These are phyloP conservation scores for Cryptosporidium tyzzeri DNA, from an alignment of 169 alveolate genomes.

Conservation along the genomic window DNA sequence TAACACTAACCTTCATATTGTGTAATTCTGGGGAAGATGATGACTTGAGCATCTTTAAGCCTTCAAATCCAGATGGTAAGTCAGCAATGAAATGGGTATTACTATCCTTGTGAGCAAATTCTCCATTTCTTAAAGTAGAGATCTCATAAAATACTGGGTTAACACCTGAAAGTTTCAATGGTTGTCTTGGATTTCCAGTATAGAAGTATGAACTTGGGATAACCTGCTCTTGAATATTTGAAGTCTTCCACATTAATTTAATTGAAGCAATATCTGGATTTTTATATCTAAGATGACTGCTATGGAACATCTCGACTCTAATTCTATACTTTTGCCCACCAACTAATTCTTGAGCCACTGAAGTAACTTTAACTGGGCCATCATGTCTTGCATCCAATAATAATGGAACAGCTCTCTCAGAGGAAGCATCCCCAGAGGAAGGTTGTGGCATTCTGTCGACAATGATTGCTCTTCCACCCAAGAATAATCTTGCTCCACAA, in stretches of 20 bases:
- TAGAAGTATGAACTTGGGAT: slow-evolving; percentile 85
- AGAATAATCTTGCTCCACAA: slow-evolving; percentile 87
- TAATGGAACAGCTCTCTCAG: slow-evolving; percentile 79
- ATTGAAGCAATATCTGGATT: slow-evolving; percentile 81
- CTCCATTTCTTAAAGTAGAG: slow-evolving; percentile 88
- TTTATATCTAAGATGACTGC: slow-evolving; percentile 84
- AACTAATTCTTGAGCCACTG: slow-evolving; percentile 84
- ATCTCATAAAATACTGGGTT: slow-evolving; percentile 86
- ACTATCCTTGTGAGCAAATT: slow-evolving; percentile 85
- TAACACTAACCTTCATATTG: slow-evolving; percentile 77
- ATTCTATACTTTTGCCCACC: slow-evolving; percentile 88
- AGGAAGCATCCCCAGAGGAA: slow-evolving; percentile 80
- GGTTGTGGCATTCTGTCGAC: slow-evolving; percentile 88
- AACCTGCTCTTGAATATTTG: slow-evolving; percentile 82
- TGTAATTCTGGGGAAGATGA: slow-evolving; percentile 46
- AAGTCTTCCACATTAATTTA: slow-evolving; percentile 86
- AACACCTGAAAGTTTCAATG: slow-evolving; percentile 86
- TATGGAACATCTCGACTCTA: slow-evolving; percentile 86
- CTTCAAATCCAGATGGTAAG: slow-evolving; percentile 85
- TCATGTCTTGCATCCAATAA: slow-evolving; percentile 78
- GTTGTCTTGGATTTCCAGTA: slow-evolving; percentile 83
- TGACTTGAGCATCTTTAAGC: slow-evolving; percentile 79
- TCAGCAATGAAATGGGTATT: slow-evolving; percentile 84
- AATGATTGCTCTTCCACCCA: slow-evolving; percentile 87
- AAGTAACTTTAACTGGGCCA: slow-evolving; percentile 78